These are phyloP conservation scores for Rutstroemia sp. DNA, from an alignment of 2,329 filamentous ascomycete species.

Conservation along the genomic window DNA sequence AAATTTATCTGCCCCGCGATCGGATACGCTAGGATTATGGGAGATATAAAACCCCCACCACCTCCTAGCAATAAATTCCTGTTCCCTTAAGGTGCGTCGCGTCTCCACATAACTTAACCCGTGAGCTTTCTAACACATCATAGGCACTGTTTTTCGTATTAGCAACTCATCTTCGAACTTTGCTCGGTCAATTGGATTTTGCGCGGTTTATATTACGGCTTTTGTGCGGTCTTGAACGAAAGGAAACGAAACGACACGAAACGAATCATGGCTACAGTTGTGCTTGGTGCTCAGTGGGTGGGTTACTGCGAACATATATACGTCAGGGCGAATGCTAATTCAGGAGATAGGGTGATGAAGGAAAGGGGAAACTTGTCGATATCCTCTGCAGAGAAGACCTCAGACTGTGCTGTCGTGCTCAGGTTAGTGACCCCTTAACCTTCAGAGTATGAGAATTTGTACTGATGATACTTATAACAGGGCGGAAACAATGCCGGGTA, in stretches of 20 bases:
- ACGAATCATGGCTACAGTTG: conserved; percentile 37
- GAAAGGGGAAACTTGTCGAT: conserved; percentile 48
- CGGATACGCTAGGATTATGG: neutral
- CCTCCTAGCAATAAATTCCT: neutral
- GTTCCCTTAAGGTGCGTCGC: conserved; percentile 10
- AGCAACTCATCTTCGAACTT: neutral
- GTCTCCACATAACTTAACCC: conserved; percentile 7
- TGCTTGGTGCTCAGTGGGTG: conserved; percentile 50
- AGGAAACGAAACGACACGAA: neutral
- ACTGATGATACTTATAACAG: conserved; percentile 6
- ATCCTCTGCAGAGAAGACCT: conserved; percentile 25
- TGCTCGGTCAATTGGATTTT: neutral
- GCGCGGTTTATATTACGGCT: too few relatives aligned
- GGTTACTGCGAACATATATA: conserved; percentile 26
- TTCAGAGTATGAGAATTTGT: conserved; percentile 23
- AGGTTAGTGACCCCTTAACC: neutral
- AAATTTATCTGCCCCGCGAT: conserved; percentile 1
- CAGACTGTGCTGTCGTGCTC: conserved; percentile 8
- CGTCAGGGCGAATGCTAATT: neutral
- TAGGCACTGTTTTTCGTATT: neutral
- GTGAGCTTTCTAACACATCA: conserved; percentile 8
- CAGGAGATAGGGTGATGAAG: conserved; percentile 6
- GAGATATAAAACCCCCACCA: conserved; percentile 7
- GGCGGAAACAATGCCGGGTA: conserved; percentile 50
- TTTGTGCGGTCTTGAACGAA: neutral